A percentile compares a stretch with the other conserved stretches of the same genome.
Conservation (phyloP, 1,284 basidiomycete genomes). For the Vanrija sp. region DNA sequence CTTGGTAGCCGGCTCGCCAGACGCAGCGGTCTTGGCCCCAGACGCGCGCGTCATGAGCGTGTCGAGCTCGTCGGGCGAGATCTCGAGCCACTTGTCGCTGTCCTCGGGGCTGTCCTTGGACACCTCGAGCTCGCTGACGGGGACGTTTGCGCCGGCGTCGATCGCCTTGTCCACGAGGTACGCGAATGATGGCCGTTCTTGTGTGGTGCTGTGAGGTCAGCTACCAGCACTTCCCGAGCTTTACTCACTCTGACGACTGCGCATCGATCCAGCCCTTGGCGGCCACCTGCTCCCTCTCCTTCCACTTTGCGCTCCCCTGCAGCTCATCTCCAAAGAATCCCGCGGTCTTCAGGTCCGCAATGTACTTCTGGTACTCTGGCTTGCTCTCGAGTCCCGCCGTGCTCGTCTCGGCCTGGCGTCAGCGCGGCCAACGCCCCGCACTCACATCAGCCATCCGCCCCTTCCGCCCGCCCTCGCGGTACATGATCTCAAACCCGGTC, state of each 20-base stretch:
- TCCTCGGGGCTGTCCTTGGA: constrained; percentile 29
- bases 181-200: constrained; percentile 67
- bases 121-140: constrained; percentile 9
- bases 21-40: constrained; percentile 23
- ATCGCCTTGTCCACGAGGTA: constrained; percentile 64
- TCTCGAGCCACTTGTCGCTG: constrained; percentile 43
- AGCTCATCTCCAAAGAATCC: constrained; percentile 73
- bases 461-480: constrained; percentile 67
- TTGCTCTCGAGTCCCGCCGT: constrained; percentile 10
- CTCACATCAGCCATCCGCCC: constrained; percentile 52
- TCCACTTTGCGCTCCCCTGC: constrained; percentile 72
- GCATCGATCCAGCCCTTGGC: constrained; percentile 62
- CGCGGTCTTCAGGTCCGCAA: constrained; percentile 59
- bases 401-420: constrained; percentile 1
- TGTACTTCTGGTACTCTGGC: constrained; percentile 52
- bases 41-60: constrained; percentile 37
- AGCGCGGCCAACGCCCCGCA: not conserved
- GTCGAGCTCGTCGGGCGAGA: constrained; percentile 47
- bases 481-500: constrained; percentile 92
- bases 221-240: not conserved
- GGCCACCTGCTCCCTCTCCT: constrained; percentile 65
- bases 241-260: constrained; percentile 62
- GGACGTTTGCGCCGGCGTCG: constrained; percentile 18
- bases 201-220: constrained; percentile 22
- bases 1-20: constrained; percentile 52